Evolutionary conservation across 257 asterid genomes (phyloP), one percentile per base, ranked within the genome.

Genomic region (Petunia secreta): DNA sequence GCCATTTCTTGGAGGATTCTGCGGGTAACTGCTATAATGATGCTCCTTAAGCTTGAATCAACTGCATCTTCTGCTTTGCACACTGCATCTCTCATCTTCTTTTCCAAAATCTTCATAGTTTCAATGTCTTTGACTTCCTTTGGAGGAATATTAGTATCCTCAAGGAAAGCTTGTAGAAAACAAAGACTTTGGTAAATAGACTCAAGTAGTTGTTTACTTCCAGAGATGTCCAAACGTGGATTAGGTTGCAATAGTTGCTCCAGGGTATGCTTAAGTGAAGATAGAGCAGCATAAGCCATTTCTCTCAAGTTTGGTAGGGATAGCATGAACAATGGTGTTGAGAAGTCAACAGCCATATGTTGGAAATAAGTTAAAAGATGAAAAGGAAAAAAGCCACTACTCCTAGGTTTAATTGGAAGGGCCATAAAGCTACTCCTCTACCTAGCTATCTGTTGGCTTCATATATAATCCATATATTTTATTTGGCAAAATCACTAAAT

Each of bases 211-310:
- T 74, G 41, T 64, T 15, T 46, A 4, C 40, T 58, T 58, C 63
- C 15, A 71, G 55, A 52, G 55, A 57, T 46, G 25, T 25, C 25
- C 2, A 43, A 66, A 15, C 25, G 43, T 5, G 15, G 13, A 36
- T 81, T 80, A 4, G 83, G 81, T 25, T 77, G 83, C 9, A 60
- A 82, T 50, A 81, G 64, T 15, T 81, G 54, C 46, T 81, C 79
- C 0, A 84, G 81, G 53, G 60, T 37, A 25, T 66, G 71, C 59
- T 53, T 16, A 79, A 84, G 83, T 46, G 87, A 84, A 78, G 79
- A 79, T 55, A 84, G 63, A 81, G 87, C 79, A 54, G 83, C 83
- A 46, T 81, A 84, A 43, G 85, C 81, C 11, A 82, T 76, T 52
- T 57, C 74, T 48, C 55, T 25, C 25, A 25, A 25, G 25, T 25